Conservation (phyloP, 2,329 filamentous ascomycete species). For the Sarocladium strictum region DNA sequence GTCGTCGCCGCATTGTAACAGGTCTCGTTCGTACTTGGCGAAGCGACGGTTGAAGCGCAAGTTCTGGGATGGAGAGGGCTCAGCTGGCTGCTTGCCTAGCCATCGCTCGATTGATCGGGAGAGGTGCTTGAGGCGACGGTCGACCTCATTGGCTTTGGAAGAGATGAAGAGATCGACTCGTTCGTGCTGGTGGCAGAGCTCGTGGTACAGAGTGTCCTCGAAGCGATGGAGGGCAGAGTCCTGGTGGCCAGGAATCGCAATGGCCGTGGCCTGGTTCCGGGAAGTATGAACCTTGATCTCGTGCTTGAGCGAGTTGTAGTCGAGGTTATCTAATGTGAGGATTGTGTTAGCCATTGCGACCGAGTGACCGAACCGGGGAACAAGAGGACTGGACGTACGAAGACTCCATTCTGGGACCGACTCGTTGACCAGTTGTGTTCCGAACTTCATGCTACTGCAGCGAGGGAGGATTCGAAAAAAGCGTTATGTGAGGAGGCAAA, state of each 20-base stretch:
- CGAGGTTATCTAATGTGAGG: constrained; percentile 63
- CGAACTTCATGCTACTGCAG: constrained; percentile 31
- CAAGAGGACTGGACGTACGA: constrained; percentile 41
- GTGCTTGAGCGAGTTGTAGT: constrained; percentile 82
- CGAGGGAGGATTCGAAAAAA: too few species aligned
- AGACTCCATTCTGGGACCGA: constrained; percentile 80
- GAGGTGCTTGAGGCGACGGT: constrained; percentile 45
- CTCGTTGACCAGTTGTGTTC: constrained; percentile 58
- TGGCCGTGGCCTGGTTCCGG: constrained; percentile 60
- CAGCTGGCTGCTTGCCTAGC: constrained; percentile 35
- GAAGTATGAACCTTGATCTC: constrained; percentile 78
- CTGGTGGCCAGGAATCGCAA: constrained; percentile 68
- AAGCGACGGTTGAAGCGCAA: constrained; percentile 46
- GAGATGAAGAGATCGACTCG: constrained; percentile 72
- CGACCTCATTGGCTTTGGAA: constrained; percentile 75
- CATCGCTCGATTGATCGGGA: constrained; percentile 41
- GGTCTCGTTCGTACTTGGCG: constrained; percentile 46
- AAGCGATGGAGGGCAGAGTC: constrained; percentile 56
- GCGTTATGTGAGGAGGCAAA: not conserved
- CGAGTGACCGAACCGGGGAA: not conserved
- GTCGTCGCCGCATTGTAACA: constrained; percentile 61
- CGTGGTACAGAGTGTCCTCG: constrained; percentile 63
- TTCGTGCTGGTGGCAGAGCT: constrained; percentile 69
- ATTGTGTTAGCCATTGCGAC: constrained; percentile 5
- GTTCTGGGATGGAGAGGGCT: constrained; percentile 20